Conservation (phyloP, 2,329 filamentous ascomycete species). For the Pseudofabraea citricarpa region DNA sequence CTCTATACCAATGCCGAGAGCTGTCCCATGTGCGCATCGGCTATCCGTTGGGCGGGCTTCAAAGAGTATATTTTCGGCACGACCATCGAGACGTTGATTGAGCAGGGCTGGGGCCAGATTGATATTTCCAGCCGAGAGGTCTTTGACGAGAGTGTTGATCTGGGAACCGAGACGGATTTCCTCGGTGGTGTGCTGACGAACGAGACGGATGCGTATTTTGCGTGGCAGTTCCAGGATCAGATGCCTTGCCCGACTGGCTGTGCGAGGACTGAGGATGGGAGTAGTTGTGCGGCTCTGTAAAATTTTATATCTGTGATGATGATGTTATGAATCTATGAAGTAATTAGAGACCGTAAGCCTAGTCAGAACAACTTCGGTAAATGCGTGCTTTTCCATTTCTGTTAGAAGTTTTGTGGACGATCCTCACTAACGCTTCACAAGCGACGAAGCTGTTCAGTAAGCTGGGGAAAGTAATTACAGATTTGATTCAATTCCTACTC, state of each 20-base stretch:
- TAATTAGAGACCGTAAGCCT: too few species aligned
- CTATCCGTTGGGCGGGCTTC: constrained; percentile 51
- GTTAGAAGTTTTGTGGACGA: too few species aligned
- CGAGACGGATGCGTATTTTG: constrained; percentile 49
- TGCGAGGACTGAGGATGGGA: constrained; percentile 8
- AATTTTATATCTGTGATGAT: too few species aligned
- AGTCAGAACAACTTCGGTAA: too few species aligned
- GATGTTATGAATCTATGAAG: constrained; percentile 2
- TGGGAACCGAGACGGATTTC: constrained; percentile 33
- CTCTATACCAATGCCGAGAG: constrained; percentile 54
- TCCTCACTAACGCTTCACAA: too few species aligned
- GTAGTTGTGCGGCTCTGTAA: constrained; percentile 3
- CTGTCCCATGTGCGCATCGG: constrained; percentile 54
- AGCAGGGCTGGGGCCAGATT: constrained; percentile 47
- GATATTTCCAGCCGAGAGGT: constrained; percentile 39
- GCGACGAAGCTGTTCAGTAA: too few species aligned
- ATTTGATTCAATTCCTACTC: too few species aligned
- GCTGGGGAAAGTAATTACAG: too few species aligned
- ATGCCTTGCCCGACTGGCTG: constrained; percentile 17
- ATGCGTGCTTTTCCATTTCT: too few species aligned
- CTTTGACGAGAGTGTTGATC: constrained; percentile 36
- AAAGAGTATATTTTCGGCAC: constrained; percentile 51
- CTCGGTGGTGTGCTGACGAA: constrained; percentile 41
- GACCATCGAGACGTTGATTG: constrained; percentile 39
- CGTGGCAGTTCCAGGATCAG: constrained; percentile 44